Evolutionary conservation across 768 basidiomycete genomes (phyloP), one percentile per base, ranked within the genome.

Genomic region (Lentinula detonsa): DNA sequence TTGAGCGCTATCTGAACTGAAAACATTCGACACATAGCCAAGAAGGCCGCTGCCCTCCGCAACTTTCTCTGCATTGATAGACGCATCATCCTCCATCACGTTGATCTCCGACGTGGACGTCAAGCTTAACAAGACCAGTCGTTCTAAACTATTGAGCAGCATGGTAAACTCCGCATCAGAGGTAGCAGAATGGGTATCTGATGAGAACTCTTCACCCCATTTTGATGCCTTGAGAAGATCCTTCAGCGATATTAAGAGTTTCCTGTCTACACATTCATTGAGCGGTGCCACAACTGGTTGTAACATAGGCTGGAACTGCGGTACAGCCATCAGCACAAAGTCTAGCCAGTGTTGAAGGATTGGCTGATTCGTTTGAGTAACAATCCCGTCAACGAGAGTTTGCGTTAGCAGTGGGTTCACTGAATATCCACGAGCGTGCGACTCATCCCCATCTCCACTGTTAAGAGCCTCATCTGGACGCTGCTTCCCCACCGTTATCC

Each of bases 311-410:
- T 90, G 88, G 68, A 94, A 91, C 65, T 93, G 91, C 4, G 93
- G 87, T 16, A 95, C 75, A 1, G 93, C 91, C 86, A 92, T 91
- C 58, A 96, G 81, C 62, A 98, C 81, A 70, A 99, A 98, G 70
- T 98, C 96, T 31, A 98, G 79, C 96, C 96, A 98, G 66, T 97
- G 93, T 68, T 97, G 95, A 34, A 96, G 72, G 28, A 96, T 82
- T 1, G 93, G 81, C 33, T 87, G 84, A 73, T 96, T 97, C 34
- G 81, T 73, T 9, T 79, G 75, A 4, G 77, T 71, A 10, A 86
- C 76, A 51, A 98, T 85, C 2, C 92, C 96, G 68, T 96, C 92
- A 16, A 89, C 77, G 21, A 98, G 76, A 0, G 89, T 86, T 65
- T 90, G 90, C 0, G 89, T 80, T 31, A 97, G 73, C 46, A 93